Evolutionary conservation across 768 basidiomycete genomes (phyloP).

Genomic region (Dentipellis sp.): DNA sequence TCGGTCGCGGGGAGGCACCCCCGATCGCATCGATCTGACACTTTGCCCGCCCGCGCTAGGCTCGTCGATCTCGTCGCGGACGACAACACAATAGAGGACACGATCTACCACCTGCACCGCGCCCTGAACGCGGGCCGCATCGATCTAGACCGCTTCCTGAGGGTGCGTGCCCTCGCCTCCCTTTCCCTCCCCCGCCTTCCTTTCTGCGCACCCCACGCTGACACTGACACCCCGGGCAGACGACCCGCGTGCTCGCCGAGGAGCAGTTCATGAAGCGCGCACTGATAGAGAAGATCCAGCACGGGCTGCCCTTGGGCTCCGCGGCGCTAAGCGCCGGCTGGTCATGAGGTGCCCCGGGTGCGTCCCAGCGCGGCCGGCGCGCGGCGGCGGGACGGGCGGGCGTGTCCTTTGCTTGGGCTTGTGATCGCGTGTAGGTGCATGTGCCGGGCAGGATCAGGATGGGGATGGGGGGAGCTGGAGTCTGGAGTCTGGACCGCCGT

Average conservation of each 20-base stretch:
- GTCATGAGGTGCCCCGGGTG: too few relatives aligned
- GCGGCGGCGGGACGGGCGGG: too few relatives aligned
- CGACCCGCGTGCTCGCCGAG: slow-evolving; percentile 79
- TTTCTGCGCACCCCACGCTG: too few relatives aligned
- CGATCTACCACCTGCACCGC: slow-evolving; percentile 92
- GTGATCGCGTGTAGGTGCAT: too few relatives aligned
- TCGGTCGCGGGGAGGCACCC: too few relatives aligned
- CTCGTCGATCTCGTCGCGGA: slow-evolving; percentile 97
- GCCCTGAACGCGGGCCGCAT: slow-evolving; percentile 87
- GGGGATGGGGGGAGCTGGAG: too few relatives aligned
- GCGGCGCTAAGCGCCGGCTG: too few relatives aligned
- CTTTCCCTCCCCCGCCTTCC: neutral
- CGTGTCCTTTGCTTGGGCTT: too few relatives aligned
- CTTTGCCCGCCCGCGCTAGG: slow-evolving; percentile 32
- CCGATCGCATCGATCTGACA: too few relatives aligned
- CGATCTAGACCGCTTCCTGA: slow-evolving; percentile 90
- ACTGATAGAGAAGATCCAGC: slow-evolving; percentile 79
- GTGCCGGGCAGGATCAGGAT: too few relatives aligned
- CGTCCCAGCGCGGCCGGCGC: too few relatives aligned
- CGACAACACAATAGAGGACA: slow-evolving; percentile 97
- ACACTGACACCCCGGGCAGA: slow-evolving; percentile 30
- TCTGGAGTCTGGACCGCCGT: too few relatives aligned
- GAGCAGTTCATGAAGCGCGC: slow-evolving; percentile 98
- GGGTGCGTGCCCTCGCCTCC: slow-evolving; percentile 67
- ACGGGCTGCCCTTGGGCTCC: slow-evolving; percentile 41